Conservation (phyloP, 2,329 filamentous ascomycete species). For the Clonostachys rhizophaga region DNA sequence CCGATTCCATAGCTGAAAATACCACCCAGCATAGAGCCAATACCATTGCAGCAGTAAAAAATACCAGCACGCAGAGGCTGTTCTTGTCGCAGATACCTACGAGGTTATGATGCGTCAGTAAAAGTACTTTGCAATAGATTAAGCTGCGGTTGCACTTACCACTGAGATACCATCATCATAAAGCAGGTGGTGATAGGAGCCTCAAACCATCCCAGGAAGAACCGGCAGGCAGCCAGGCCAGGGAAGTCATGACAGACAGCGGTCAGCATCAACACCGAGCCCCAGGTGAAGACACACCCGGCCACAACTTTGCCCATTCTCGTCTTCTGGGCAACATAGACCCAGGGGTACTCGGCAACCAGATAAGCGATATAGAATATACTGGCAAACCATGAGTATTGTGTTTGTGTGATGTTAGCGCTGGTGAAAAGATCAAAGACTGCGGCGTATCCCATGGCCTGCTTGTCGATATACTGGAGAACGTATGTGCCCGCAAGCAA, state of each 20-base stretch:
- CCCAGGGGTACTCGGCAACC: conserved; percentile 18
- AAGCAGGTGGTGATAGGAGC: conserved; percentile 14
- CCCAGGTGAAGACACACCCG: conserved; percentile 31
- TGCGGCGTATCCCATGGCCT: conserved; percentile 41
- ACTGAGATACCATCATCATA: conserved; percentile 13
- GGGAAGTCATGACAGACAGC: conserved; percentile 10
- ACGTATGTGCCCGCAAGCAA: conserved; percentile 39
- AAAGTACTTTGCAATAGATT: conserved; percentile 8
- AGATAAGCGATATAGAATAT: not conserved
- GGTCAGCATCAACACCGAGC: conserved; percentile 16
- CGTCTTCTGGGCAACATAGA: conserved; percentile 19
- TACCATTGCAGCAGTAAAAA: not conserved
- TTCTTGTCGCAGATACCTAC: conserved; percentile 51
- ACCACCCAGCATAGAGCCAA: conserved; percentile 32
- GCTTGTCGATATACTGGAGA: conserved; percentile 49
- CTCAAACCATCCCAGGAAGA: conserved; percentile 15
- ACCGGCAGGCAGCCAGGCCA: conserved; percentile 10
- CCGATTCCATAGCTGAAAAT: conserved; percentile 38
- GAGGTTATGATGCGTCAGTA: not conserved
- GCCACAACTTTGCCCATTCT: conserved; percentile 26
- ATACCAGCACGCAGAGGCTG: not conserved
- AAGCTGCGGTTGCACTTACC: conserved; percentile 6
- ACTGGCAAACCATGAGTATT: conserved; percentile 16
- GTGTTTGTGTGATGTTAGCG: conserved; percentile 12
- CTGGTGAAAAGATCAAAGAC: conserved; percentile 26